Percentiles rank a stretch among this genome's conserved stretches.
phyloP scores from a whole-genome alignment of 2,329 filamentous ascomycete species.

The Neoarthrinium moseri region DNA sequence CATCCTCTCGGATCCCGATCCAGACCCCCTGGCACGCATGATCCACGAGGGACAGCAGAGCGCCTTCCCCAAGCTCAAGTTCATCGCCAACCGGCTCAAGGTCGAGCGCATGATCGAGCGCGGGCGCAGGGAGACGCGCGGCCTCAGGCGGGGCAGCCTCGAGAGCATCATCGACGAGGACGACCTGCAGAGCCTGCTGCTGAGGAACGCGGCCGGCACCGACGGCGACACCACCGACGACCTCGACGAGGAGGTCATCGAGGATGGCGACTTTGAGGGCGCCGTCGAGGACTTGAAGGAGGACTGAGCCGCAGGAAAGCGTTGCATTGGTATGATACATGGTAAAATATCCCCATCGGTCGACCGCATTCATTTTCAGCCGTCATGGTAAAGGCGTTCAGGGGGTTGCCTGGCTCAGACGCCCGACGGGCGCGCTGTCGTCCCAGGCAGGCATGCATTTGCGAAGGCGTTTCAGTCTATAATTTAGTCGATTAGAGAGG shows the following conservation, averaged over 20 bases:
- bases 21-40: constrained; percentile 78
- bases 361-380: no score
- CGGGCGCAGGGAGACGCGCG: constrained; percentile 54
- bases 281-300: no score
- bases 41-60: constrained; percentile 86
- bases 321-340: no score
- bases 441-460: no score
- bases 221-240: constrained; percentile 12
- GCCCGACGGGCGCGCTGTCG: no score
- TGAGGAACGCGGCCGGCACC: constrained; percentile 10
- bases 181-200: constrained; percentile 51
- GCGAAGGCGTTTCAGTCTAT: no score
- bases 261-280: constrained; percentile 20
- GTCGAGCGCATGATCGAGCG: constrained; percentile 70
- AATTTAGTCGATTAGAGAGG: no score
- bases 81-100: constrained; percentile 82
- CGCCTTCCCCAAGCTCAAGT: constrained; percentile 87
- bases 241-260: constrained; percentile 12
- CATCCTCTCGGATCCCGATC: constrained; percentile 81
- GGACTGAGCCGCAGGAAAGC: no score
- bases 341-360: no score
- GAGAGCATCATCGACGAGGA: constrained; percentile 63
- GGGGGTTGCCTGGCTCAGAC: no score
- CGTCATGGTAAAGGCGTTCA: no score
- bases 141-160: constrained; percentile 49